Evolutionary conservation across 345 rosid species (phyloP), one percentile per base, ranked within the genome.

Genomic region (Pistacia atlantica): DNA sequence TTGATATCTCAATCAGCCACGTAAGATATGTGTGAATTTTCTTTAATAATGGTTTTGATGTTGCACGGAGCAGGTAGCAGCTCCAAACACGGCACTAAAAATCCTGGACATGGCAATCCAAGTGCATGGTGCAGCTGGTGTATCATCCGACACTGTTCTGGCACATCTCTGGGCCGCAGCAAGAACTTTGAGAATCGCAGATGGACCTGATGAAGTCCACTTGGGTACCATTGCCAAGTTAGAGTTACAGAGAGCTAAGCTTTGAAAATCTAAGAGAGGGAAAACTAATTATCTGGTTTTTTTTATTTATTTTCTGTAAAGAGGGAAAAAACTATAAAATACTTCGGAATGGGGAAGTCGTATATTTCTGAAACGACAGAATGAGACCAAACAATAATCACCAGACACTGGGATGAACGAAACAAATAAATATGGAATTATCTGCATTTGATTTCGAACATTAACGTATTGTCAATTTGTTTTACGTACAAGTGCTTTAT

Each of bases 171-270:
- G 97, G 97, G 97, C 98, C 10, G 84, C 91, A 3, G 84, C 99
- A 31, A 91, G 98, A 84, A 90, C 97, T 7, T 76, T 93, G 80
- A 86, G 97, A 80, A 84, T 96, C 20, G 95, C 94, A 4, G 97
- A 93, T 79, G 97, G 98, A 59, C 97, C 97, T 22, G 99, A 93
- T 78, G 99, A 96, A 84, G 99, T 96, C 31, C 98, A 96, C 80
- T 85, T 96, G 82, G 94, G 97, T 46, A 91, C 97, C 61, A 93
- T 96, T 60, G 97, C 97, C 78, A 89, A 91, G 81, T 65, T 93
- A 51, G 99, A 93, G 81, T 74, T 96, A 59, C 88, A 77, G 77
- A 89, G 88, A 83, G 90, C 97, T 35, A 95, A 89, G 86, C 96
- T 94, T 52, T 94, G 82, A 90, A 46, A 18, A 22, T 45, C 18